Evolutionary conservation across 805 yeast genomes (phyloP).

Genomic region (Lachancea dasiensis): DNA sequence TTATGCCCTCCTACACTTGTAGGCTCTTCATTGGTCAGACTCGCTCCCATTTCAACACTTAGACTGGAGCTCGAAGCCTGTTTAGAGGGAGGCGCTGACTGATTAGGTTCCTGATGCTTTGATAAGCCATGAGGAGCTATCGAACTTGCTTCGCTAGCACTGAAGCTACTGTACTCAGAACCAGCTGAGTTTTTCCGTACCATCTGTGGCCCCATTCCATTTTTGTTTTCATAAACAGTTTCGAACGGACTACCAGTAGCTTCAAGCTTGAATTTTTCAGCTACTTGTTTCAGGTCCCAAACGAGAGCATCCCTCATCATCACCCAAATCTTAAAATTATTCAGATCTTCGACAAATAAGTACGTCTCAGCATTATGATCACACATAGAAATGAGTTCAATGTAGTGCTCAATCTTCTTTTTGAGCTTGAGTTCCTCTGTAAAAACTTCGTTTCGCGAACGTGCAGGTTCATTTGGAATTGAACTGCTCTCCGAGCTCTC

Average conservation of each 20-base stretch:
- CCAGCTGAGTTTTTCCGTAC: slow-evolving; percentile 9
- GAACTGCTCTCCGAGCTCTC: background rate
- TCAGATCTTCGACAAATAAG: slow-evolving; percentile 26
- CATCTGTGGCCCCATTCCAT: background rate
- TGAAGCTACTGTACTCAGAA: slow-evolving; percentile 18
- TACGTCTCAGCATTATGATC: slow-evolving; percentile 31
- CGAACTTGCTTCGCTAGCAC: slow-evolving; percentile 19
- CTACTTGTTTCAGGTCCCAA: slow-evolving; percentile 27
- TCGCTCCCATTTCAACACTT: background rate
- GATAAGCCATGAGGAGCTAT: background rate
- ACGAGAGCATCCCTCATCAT: slow-evolving; percentile 29
- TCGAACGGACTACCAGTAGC: slow-evolving; percentile 1
- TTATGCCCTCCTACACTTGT: too few relatives aligned
- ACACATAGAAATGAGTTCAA: slow-evolving; percentile 27
- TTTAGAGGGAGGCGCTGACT: background rate
- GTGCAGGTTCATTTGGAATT: too few relatives aligned
- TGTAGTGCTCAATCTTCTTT: slow-evolving; percentile 18
- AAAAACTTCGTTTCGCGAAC: too few relatives aligned
- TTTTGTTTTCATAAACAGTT: background rate
- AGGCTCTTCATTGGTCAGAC: too few relatives aligned
- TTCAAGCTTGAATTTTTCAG: slow-evolving; percentile 1
- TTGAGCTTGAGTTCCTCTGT: too few relatives aligned
- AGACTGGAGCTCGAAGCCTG: background rate
- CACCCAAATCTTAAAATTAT: slow-evolving; percentile 30
- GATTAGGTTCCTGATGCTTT: background rate